Conservation (phyloP, 495 filamentous ascomycete genomes). For the Penicillium verhagenii region DNA sequence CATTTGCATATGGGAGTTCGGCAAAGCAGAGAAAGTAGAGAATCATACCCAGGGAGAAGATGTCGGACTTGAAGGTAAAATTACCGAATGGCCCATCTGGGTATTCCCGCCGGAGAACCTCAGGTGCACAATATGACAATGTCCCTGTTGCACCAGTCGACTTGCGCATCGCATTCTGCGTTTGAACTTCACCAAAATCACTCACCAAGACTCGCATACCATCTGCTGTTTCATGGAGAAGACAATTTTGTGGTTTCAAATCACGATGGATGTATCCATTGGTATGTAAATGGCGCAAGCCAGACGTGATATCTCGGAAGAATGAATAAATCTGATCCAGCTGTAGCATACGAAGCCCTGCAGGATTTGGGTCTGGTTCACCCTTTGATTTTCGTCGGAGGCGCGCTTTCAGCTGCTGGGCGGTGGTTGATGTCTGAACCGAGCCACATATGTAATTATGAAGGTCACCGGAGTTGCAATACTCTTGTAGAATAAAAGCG, state of each 20-base stretch:
- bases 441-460: slow-evolving; percentile 78
- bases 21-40: slow-evolving; percentile 97
- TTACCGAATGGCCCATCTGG: slow-evolving; percentile 75
- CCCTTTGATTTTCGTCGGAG: slow-evolving; percentile 72
- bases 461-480: slow-evolving; percentile 93
- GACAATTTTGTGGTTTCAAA: slow-evolving; percentile 92
- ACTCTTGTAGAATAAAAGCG: slow-evolving; percentile 96
- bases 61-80: slow-evolving; percentile 93
- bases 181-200: slow-evolving; percentile 95
- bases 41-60: slow-evolving; percentile 97
- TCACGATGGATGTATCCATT: slow-evolving; percentile 96
- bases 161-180: slow-evolving; percentile 71
- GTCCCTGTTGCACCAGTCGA: slow-evolving; percentile 95
- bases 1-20: slow-evolving; percentile 78
- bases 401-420: slow-evolving; percentile 83
- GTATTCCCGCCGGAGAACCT: slow-evolving; percentile 72
- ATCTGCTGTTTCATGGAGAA: slow-evolving; percentile 73
- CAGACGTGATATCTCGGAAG: slow-evolving; percentile 92
- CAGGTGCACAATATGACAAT: slow-evolving; percentile 95
- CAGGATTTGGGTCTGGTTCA: slow-evolving; percentile 50
- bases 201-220: slow-evolving; percentile 82
- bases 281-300: slow-evolving; percentile 84
- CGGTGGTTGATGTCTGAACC: slow-evolving; percentile 58
- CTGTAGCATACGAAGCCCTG: slow-evolving; percentile 62
- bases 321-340: slow-evolving; percentile 96